Base-by-base conservation (phyloP, 1,284 basidiomycete species). In the Peniophora sp. region DNA sequence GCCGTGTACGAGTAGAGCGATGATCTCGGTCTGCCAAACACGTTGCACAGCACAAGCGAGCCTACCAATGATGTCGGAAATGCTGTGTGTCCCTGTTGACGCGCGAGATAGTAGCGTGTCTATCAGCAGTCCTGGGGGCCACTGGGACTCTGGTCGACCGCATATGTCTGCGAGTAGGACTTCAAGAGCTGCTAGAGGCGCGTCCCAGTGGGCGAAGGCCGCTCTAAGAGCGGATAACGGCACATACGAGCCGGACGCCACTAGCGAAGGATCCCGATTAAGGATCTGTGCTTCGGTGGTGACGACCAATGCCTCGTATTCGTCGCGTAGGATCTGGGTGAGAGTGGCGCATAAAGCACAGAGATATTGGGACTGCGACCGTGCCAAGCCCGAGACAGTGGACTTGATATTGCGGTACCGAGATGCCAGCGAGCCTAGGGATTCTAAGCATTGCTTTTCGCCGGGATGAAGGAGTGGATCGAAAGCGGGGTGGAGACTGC, bases 171-270 rank as follows among this genome's bases (percentile, higher is more conserved):
- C 71, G 47, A 88, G 68, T 32, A 94, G 68, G 5, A 75, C 68
- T 41, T 76, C 73, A 17, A 94, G 74, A 2, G 86, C 78, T 17
- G 79, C 76, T 47, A 94, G 71, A 15, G 89, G 90, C 9, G 85
- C 83, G 58, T 91, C 86, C 92, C 92, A 94, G 62, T 79, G 78
- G 18, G 87, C 77, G 63, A 94, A 93, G 5, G 78, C 79, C 2
- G 92, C 88, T 46, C 87, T 79, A 48, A 94, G 68, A 5, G 84
- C 83, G 0, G 91, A 88, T 24, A 94, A 70, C 0, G 91, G 90
- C 2, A 94, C 90, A 61, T 88, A 92, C 3, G 84, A 83, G 41
- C 86, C 80, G 51, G 73, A 75, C 51, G 81, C 78, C 35, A 94
- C 90, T 18, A 92, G 73, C 49, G 71, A 74, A 6, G 81, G 71